These are phyloP conservation scores for Phialophora macrospora DNA, from an alignment of 2,329 filamentous ascomycete species.

Conservation along the genomic window DNA sequence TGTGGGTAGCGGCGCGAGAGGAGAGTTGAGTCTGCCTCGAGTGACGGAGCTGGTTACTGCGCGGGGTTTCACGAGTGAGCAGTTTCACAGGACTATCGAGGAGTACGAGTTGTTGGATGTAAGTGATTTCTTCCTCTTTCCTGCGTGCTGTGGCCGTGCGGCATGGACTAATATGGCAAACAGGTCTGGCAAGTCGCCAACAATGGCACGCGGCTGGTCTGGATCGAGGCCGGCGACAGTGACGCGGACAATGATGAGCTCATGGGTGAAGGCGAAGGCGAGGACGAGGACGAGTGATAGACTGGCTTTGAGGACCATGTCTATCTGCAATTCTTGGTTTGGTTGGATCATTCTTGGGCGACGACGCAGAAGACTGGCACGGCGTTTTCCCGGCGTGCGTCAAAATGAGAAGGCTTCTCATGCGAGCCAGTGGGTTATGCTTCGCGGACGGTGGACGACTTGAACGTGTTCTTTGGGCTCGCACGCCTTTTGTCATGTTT, in stretches of 20 bases:
- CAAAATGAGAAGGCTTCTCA: neutral
- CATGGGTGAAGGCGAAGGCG: conserved; percentile 31
- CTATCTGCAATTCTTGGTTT: neutral
- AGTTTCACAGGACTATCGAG: conserved; percentile 82
- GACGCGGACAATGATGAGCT: conserved; percentile 49
- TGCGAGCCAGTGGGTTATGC: neutral
- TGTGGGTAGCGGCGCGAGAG: conserved; percentile 69
- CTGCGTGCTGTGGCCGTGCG: neutral
- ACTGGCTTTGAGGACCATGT: neutral
- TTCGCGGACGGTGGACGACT: neutral
- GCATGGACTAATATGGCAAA: conserved; percentile 1
- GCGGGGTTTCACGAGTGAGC: conserved; percentile 95
- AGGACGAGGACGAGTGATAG: conserved; percentile 5
- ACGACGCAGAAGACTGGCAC: neutral
- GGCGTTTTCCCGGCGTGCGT: neutral
- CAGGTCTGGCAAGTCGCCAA: conserved; percentile 80
- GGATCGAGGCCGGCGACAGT: conserved; percentile 64
- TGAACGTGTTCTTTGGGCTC: neutral
- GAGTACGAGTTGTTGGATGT: conserved; percentile 90
- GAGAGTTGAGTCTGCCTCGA: conserved; percentile 84
- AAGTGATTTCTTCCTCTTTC: conserved; percentile 56
- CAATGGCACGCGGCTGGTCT: conserved; percentile 71
- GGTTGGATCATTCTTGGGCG: neutral
- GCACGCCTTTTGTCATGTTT: neutral
- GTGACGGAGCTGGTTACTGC: conserved; percentile 90